Evolutionary conservation across 768 basidiomycete species (phyloP), one percentile per base, ranked within the genome.

Genomic region (Cytidiella melzeri): DNA sequence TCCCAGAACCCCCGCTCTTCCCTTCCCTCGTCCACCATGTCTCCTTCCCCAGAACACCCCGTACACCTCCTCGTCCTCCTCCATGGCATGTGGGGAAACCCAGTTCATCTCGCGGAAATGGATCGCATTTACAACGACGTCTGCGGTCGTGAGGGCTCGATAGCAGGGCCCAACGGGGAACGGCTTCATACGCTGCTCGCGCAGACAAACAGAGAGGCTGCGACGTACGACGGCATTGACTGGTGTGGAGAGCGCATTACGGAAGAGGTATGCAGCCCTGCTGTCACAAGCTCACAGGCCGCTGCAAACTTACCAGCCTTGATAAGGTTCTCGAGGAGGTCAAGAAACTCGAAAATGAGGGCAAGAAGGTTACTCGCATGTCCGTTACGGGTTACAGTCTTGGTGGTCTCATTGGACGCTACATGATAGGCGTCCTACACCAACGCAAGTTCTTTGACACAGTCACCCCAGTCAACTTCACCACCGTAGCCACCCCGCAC

Each of bases 221-320:
- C 74, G 9, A 89, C 87, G 1, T 91, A 90, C 56, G 89, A 92
- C 55, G 88, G 89, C 1, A 78, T 92, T 20, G 89, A 92, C 60
- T 87, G 87, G 79, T 83, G 87, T 50, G 85, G 81, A 30, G 87
- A 91, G 66, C 73, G 91, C 26, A 80, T 92, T 28, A 80, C 87
- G 3, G 69, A 81, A 52, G 91, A 93, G 79, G 89, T 88, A 44
- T 28, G 71, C 21, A 25, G 25, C n/a, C 18, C 23, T 41, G 13
- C 25, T 47, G 25, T 41, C 13, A 5, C 24, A 21, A 23, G 43
- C 39, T 18, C 23, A n/a, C 9, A 18, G 21, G 5, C 13, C 13
- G 38, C 15, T 24, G 9, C 43, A 36, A 19, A 45, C 20, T 43
- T 12, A 44, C 24, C 24, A 21, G 15, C 19, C 13, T 2, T 30